These are phyloP conservation scores for Neopestalotiopsis clavispora DNA, from an alignment of 2,329 filamentous ascomycete species.

Conservation along the genomic window DNA sequence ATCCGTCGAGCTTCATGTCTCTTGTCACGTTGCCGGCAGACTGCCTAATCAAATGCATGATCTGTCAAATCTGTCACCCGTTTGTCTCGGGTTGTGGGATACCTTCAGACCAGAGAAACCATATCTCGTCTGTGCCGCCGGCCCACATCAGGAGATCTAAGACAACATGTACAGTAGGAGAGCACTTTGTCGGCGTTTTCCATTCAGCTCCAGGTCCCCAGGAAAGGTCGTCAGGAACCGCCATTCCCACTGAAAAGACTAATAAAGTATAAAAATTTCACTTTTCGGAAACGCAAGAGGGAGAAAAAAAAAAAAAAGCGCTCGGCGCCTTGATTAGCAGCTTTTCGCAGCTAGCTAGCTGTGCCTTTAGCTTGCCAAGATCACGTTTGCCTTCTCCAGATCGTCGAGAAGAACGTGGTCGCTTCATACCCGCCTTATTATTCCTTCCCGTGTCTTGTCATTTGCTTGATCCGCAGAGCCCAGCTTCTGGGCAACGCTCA, in stretches of 20 bases:
- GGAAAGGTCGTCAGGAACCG: background rate
- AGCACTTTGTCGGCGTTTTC: too few species aligned
- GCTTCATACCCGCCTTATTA: background rate
- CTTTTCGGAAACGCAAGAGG: background rate
- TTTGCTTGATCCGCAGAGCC: conserved; percentile 9
- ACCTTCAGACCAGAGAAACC: background rate
- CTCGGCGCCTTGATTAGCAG: background rate
- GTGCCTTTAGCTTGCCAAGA: background rate
- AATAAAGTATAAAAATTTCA: background rate
- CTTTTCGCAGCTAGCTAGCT: too few species aligned
- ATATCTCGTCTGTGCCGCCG: background rate
- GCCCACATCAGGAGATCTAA: conserved; percentile 2
- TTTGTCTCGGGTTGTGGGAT: background rate
- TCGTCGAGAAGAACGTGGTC: conserved; percentile 2
- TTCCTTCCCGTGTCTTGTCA: background rate
- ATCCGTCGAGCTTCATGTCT: too few species aligned
- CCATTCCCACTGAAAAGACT: background rate
- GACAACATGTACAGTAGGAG: background rate
- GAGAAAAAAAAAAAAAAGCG: background rate
- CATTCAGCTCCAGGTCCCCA: background rate
- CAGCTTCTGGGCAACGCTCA: background rate
- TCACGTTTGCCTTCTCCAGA: conserved; percentile 4
- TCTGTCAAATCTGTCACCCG: background rate
- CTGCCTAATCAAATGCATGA: background rate
- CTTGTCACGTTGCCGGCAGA: too few species aligned